Evolutionary conservation across 768 basidiomycete genomes (phyloP).

Genomic region (Rhizopogon sp.): DNA sequence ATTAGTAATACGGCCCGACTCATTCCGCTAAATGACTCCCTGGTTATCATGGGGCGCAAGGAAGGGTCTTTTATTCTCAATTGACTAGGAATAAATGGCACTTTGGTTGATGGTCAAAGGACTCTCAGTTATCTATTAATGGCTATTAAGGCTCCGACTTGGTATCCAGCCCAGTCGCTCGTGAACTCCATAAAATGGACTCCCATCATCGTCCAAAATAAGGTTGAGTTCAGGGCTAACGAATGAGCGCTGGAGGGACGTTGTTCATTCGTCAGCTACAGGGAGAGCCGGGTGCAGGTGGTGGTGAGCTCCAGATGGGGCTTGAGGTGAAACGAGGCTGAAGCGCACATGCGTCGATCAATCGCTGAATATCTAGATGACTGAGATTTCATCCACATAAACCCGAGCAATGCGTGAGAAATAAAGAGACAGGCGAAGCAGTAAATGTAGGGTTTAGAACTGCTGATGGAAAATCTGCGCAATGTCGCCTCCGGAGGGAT

Average conservation of each 20-base stretch:
- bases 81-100: not conserved
- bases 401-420: constrained; percentile 74
- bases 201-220: not conserved
- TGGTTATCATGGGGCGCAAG: not conserved
- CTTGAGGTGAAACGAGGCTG: constrained; percentile 14
- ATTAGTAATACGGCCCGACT: no score
- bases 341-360: constrained; percentile 32
- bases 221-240: constrained; percentile 13
- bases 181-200: not conserved
- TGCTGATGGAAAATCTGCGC: constrained; percentile 16
- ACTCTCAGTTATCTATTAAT: not conserved
- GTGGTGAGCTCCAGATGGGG: constrained; percentile 20
- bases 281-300: constrained; percentile 28
- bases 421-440: constrained; percentile 73
- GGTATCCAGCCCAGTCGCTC: not conserved
- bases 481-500: constrained; percentile 38
- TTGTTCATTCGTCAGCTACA: constrained; percentile 53
- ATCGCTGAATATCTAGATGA: constrained; percentile 60
- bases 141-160: no score
- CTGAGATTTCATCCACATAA: constrained; percentile 79
- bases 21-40: not conserved
- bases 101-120: not conserved
- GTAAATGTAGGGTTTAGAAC: constrained; percentile 20
- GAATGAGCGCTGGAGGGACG: constrained; percentile 57
- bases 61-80: not conserved